These are phyloP conservation scores for Porpolomopsis calyptriformis DNA, from an alignment of 768 basidiomycete genomes.

Conservation along the genomic window DNA sequence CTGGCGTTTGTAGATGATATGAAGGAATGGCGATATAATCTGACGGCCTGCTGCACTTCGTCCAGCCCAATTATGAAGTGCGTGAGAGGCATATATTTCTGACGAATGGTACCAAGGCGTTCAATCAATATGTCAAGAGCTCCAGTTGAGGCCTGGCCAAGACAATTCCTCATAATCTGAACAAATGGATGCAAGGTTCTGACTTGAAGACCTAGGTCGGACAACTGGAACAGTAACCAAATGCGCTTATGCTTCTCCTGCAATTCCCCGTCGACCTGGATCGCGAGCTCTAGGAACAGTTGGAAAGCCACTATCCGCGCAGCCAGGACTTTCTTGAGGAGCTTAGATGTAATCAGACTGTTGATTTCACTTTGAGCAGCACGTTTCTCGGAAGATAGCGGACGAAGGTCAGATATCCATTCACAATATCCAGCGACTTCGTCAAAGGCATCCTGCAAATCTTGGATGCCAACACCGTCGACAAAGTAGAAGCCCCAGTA, in stretches of 20 bases:
- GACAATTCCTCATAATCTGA: conserved; percentile 8
- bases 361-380: conserved; percentile 3
- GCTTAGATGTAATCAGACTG: conserved; percentile 6
- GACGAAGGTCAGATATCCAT: conserved; percentile 6
- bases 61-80: conserved; percentile 11
- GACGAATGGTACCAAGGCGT: conserved; percentile 6
- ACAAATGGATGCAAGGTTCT: conserved; percentile 11
- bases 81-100: conserved; percentile 7
- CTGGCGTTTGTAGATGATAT: conserved; percentile 9
- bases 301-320: conserved; percentile 7
- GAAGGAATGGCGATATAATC: conserved; percentile 11
- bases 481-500: conserved; percentile 14
- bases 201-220: conserved; percentile 1
- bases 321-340: conserved; percentile 6
- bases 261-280: conserved; percentile 6
- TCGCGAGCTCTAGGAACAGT: conserved; percentile 4
- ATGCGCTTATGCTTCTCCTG: conserved; percentile 13
- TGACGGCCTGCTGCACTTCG: conserved; percentile 4
- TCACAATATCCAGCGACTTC: background rate
- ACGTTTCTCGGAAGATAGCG: conserved; percentile 1
- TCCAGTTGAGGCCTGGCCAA: conserved; percentile 9
- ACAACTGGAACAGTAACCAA: conserved; percentile 13
- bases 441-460: conserved; percentile 7
- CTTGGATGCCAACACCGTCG: conserved; percentile 10
- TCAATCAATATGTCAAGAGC: conserved; percentile 10